These are phyloP conservation scores for Aspergillus homomorphus DNA, from an alignment of 495 filamentous ascomycete genomes.

Conservation along the genomic window DNA sequence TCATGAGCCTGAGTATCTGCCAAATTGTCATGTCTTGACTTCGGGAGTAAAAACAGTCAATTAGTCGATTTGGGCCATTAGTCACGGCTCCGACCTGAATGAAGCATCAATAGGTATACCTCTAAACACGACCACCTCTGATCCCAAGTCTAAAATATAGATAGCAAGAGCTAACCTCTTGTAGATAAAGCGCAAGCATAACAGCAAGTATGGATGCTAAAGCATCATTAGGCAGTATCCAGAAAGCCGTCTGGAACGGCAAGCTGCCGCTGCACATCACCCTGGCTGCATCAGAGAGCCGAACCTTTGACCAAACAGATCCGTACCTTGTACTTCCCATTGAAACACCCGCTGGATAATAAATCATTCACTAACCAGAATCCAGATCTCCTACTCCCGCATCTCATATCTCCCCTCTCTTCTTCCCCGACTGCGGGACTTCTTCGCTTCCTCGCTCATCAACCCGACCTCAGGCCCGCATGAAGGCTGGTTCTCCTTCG, in stretches of 20 bases:
- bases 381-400: slow-evolving; percentile 51
- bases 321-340: slow-evolving; percentile 46
- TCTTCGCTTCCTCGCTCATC: slow-evolving; percentile 74
- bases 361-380: slow-evolving; percentile 8
- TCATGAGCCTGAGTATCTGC: neutral
- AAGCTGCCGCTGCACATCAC: slow-evolving; percentile 50
- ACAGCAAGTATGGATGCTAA: slow-evolving; percentile 16
- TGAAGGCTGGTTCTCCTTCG: slow-evolving; percentile 69
- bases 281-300: slow-evolving; percentile 52
- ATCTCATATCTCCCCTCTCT: slow-evolving; percentile 67
- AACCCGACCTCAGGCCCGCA: slow-evolving; percentile 52
- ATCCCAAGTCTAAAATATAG: neutral
- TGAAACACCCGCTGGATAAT: neutral
- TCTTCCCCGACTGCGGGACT: slow-evolving; percentile 71
- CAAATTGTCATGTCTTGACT: neutral
- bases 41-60: neutral
- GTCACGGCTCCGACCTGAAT: neutral
- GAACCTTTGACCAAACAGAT: slow-evolving; percentile 52
- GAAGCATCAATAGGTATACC: neutral
- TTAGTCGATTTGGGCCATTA: neutral
- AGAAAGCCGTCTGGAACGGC: slow-evolving; percentile 50
- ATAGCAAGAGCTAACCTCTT: no score
- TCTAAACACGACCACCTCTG: neutral
- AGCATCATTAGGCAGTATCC: slow-evolving; percentile 34
- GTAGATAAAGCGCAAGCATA: slow-evolving; percentile 20